Percentiles rank a stretch among this genome's conserved stretches.
Evolutionary conservation across 2,329 filamentous ascomycete genomes (phyloP).

Genomic region (Epicoccum sorghinum): DNA sequence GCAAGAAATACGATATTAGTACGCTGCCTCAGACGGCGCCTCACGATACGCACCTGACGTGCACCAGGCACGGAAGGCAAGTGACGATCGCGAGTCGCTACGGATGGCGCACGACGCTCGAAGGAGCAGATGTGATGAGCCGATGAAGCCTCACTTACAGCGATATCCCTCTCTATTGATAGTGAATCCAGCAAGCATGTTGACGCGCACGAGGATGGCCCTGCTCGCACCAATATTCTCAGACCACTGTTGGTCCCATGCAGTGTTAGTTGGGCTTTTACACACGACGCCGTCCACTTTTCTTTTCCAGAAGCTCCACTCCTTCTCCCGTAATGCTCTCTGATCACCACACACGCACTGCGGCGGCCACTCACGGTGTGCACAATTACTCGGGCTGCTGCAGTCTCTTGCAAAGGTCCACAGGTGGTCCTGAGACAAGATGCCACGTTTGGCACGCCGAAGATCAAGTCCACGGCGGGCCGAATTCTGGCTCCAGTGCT

Average conservation of each 20-base stretch:
- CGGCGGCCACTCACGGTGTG: neutral
- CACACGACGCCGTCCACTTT: neutral
- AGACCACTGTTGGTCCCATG: neutral
- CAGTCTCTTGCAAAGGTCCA: neutral
- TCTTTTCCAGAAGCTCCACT: conserved; percentile 8
- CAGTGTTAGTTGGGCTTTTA: neutral
- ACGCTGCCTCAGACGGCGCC: neutral
- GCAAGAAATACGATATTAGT: neutral
- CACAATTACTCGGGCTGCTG: neutral
- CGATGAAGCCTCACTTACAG: neutral
- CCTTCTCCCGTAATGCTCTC: conserved; percentile 6
- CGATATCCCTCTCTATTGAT: neutral
- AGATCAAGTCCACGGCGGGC: conserved; percentile 2
- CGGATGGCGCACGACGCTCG: conserved; percentile 3
- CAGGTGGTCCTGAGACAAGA: neutral
- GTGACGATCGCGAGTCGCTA: conserved; percentile 1
- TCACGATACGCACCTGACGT: neutral
- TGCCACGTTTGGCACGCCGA: conserved; percentile 1
- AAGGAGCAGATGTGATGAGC: neutral
- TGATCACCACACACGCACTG: neutral
- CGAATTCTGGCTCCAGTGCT: neutral
- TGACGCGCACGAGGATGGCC: neutral
- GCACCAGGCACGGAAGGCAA: neutral
- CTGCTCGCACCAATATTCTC: neutral
- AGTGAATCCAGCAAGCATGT: neutral